Evolutionary conservation across 2,329 filamentous ascomycete genomes (phyloP), one percentile per base, ranked within the genome.

Genomic region (Sclerotinia borealis): DNA sequence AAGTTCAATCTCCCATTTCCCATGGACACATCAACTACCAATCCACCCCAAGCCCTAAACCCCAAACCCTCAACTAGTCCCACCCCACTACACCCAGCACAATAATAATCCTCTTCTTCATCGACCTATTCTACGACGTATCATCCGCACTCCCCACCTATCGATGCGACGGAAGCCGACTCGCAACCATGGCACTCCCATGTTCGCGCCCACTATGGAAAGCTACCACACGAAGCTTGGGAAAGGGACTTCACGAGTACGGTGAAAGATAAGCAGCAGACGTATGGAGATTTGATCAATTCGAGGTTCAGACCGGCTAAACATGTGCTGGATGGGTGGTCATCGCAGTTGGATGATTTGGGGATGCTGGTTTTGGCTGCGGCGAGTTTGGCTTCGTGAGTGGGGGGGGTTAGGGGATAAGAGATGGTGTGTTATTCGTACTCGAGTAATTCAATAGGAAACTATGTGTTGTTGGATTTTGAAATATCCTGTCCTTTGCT

Each of bases 311-410:
- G 39, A 19, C n/a, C 27, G 22, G 11, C 11, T 6, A 63, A 66
- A 27, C 56, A 59, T 3, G 17, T n/a, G 2, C 56, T 68, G n/a
- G 66, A 68, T 62, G 17, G 19, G 2, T 68, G 66, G 66, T 22
- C 67, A 31, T 45, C 54, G 7, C 56, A 66, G 8, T 22, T 68
- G 11, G 67, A 68, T 63, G 61, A 66, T 15, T 66, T 68, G 62
- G 67, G 67, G 10, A 65, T 48, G 10, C 4, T 68, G 2, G 41
- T 68, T 55, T 58, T 67, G 54, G 54, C 63, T 62, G 64, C 61
- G 19, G 59, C 61, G 5, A 64, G 51, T 45, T 34, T 67, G 29
- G n/a, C 52, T 34, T 58, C 45, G 15, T 59, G 39, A 56, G 19
- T n/a, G 13, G 41, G 7, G 19, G 19, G 8, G 19, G 6, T 37